These are phyloP conservation scores for Piper longum DNA, from an alignment of 164 flowering plant genomes.

Conservation along the genomic window DNA sequence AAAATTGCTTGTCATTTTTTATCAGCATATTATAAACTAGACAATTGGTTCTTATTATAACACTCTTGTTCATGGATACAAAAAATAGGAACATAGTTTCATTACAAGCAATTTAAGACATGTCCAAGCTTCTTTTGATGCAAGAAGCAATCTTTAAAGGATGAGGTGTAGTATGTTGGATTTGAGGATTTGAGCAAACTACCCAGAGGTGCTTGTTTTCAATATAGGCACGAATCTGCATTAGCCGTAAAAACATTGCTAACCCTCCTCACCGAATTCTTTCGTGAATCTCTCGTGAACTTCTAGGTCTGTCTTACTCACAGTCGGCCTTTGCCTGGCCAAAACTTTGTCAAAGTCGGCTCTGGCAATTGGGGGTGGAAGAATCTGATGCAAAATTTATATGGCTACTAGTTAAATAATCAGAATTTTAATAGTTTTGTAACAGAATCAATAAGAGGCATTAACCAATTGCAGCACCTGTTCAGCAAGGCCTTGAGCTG, in stretches of 20 bases:
- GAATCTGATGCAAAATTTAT: conserved; percentile 31
- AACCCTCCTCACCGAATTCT: conserved; percentile 99
- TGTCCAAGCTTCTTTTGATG: neutral
- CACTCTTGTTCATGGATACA: too few species aligned
- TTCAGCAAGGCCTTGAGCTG: conserved; percentile 69
- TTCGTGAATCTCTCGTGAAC: conserved; percentile 94
- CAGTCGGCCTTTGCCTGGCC: conserved; percentile 91
- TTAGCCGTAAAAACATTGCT: conserved; percentile 5
- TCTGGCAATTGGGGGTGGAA: conserved; percentile 77
- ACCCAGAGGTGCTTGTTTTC: neutral
- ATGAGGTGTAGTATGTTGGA: neutral
- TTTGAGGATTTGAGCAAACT: neutral
- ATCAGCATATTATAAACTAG: too few species aligned
- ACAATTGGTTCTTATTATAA: too few species aligned
- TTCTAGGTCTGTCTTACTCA: conserved; percentile 87
- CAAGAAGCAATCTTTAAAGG: neutral
- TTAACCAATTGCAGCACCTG: conserved; percentile 29
- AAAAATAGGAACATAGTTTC: too few species aligned
- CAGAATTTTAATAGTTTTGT: neutral
- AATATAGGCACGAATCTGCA: neutral
- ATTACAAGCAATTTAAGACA: too few species aligned
- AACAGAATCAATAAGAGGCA: too few species aligned
- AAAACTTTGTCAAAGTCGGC: conserved; percentile 91
- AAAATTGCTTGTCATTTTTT: too few species aligned
- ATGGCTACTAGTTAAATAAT: neutral